Base-by-base conservation (phyloP, 495 filamentous ascomycete species). In the Penicillium cinerascens region DNA sequence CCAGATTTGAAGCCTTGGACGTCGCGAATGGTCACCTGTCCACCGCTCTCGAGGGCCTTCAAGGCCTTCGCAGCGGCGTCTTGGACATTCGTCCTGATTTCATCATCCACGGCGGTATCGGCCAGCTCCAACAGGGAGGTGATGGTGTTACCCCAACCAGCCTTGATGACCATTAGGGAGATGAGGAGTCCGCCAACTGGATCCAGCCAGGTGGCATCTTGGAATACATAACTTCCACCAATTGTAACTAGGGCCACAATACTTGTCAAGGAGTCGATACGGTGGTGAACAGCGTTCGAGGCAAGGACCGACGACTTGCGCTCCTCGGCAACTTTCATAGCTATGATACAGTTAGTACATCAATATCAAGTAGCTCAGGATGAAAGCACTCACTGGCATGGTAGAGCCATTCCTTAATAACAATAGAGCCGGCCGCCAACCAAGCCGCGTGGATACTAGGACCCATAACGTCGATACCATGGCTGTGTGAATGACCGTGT, bases 391-490 rank as follows among this genome's bases (percentile, higher is more conserved):
- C 83, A 95, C 92, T 97, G 41, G 91, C 88, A 77, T 87, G 86
- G 65, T 97, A 98, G 23, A 98, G 74, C 88, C 92, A 98, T 67
- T 98, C 93, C 73, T 98, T 98, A 47, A 96, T 73, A 2, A 88
- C 69, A 44, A 98, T 95, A 2, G 89, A 93, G 4, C 88, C 91
- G 15, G 81, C 89, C n/a, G 93, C 93, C 20, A 98, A 70, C 93
- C 93, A 98, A 16, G 90, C 92, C 8, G 93, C 93, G 63, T 97
- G 88, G 51, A 97, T 78, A 63, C 86, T 92, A 0, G 93, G 93
- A 0, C 83, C 88, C 22, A 81, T 61, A 37, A 76, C 78, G 15
- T 71, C 73, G n/a, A 72, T 61, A 7, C 78, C 77, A 63, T 83
- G 80, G 54, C 82, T 82, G 57, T 85, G 83, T 5, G 78, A 80